Evolutionary conservation across 768 basidiomycete genomes (phyloP).

Genomic region (Suillus placidus): DNA sequence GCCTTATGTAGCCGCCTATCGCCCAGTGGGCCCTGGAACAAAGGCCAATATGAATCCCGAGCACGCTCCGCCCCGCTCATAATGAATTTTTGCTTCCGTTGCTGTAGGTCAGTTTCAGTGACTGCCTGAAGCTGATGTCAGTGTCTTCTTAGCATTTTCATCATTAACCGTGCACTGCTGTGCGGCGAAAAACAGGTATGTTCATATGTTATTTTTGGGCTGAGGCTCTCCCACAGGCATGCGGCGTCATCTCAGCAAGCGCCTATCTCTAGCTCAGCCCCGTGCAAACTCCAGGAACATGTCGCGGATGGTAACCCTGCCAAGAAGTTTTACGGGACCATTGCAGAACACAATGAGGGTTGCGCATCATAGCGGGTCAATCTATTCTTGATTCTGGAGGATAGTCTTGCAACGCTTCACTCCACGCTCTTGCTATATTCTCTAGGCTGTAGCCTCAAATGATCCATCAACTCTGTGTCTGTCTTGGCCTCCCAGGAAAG

Average conservation of each 20-base stretch:
- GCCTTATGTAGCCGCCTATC: neutral
- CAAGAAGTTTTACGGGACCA: neutral
- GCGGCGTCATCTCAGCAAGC: neutral
- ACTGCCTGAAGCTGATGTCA: neutral
- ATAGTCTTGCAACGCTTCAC: neutral
- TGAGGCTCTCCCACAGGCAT: neutral
- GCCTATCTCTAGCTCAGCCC: neutral
- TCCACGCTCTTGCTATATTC: neutral
- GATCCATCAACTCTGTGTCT: neutral
- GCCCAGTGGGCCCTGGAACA: neutral
- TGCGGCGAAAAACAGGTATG: constrained; percentile 1
- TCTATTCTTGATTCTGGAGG: constrained; percentile 10
- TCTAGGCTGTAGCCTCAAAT: neutral
- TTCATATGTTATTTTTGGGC: neutral
- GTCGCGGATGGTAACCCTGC: neutral
- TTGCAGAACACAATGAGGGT: neutral
- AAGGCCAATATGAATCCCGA: neutral
- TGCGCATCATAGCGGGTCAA: neutral
- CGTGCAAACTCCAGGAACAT: neutral
- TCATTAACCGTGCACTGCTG: constrained; percentile 1
- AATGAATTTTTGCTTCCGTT: neutral
- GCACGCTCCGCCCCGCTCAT: neutral
- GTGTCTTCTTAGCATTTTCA: neutral
- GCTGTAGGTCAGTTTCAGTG: neutral
- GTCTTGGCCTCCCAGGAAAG: neutral